Evolutionary conservation across 441 rosid species (phyloP).

Genomic region (Mallotus japonicus): DNA sequence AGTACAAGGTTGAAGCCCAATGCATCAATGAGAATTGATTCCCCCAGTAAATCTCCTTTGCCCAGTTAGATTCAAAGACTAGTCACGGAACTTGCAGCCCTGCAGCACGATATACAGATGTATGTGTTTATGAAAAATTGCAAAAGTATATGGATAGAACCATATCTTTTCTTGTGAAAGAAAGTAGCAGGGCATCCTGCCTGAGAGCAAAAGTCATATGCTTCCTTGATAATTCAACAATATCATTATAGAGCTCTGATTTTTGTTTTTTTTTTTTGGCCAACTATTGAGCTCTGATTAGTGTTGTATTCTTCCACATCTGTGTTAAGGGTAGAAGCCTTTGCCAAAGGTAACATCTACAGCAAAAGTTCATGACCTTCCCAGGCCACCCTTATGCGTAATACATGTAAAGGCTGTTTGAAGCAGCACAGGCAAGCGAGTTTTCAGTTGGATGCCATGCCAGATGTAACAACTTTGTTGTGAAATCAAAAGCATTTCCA

Average conservation of each 20-base stretch:
- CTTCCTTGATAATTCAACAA: constrained; percentile 20
- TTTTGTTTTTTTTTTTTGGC: too few relatives aligned
- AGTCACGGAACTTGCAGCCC: constrained; percentile 1
- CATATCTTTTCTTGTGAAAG: constrained; percentile 37
- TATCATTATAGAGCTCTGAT: constrained; percentile 7
- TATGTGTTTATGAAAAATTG: constrained; percentile 19
- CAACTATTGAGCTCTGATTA: neutral
- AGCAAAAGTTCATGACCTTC: constrained; percentile 18
- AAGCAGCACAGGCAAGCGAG: constrained; percentile 94
- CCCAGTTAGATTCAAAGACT: constrained; percentile 10
- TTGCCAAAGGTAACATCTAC: constrained; percentile 6
- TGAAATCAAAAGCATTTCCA: constrained; percentile 87
- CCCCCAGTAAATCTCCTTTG: constrained; percentile 20
- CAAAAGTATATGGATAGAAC: constrained; percentile 19
- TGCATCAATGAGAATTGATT: constrained; percentile 35
- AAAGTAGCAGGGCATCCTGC: constrained; percentile 35
- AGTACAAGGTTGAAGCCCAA: constrained; percentile 28
- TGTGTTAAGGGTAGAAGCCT: constrained; percentile 15
- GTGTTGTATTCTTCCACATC: constrained; percentile 12
- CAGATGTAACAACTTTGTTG: constrained; percentile 85
- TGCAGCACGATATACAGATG: constrained; percentile 6
- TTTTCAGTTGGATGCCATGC: constrained; percentile 99
- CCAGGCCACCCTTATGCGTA: constrained; percentile 55
- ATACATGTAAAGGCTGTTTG: constrained; percentile 99
- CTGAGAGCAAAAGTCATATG: neutral